phyloP scores from a whole-genome alignment of 1,284 basidiomycete genomes.

The Lignosus rhinocerotis region DNA sequence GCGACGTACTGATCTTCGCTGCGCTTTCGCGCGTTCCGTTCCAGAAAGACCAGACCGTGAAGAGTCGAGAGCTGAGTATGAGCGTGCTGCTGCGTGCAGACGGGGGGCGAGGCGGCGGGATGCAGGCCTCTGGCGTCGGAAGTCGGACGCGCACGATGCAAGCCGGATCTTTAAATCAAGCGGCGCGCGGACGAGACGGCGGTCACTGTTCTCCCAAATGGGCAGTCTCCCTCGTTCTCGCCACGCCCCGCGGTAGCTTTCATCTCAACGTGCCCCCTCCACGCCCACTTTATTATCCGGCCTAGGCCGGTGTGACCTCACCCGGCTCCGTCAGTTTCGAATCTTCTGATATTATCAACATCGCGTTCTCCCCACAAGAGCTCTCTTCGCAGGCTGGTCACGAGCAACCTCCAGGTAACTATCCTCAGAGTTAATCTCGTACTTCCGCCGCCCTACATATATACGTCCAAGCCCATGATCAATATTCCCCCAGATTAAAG shows the following conservation, averaged over 20 bases:
- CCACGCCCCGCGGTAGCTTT: constrained; percentile 9
- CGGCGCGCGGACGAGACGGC: constrained; percentile 14
- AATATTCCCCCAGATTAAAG: constrained; percentile 2
- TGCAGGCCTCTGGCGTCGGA: constrained; percentile 19
- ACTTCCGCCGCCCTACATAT: not conserved
- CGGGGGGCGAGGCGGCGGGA: constrained; percentile 10
- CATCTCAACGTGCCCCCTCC: constrained; percentile 13
- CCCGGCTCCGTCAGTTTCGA: not conserved
- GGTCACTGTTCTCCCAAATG: constrained; percentile 16
- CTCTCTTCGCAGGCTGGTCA: too few species aligned
- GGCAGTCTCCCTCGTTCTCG: constrained; percentile 22
- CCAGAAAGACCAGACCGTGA: not conserved
- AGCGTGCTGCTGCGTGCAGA: not conserved
- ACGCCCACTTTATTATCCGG: constrained; percentile 6
- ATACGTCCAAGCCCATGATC: not conserved
- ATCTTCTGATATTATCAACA: constrained; percentile 12
- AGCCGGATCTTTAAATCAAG: constrained; percentile 24
- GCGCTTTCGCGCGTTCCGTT: constrained; percentile 10
- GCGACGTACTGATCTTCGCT: constrained; percentile 18
- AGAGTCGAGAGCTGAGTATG: constrained; percentile 2
- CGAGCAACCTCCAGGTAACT: too few species aligned
- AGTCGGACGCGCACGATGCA: constrained; percentile 17
- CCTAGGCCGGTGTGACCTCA: constrained; percentile 8
- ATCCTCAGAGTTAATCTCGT: too few species aligned
- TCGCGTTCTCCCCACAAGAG: constrained; percentile 4